These are phyloP conservation scores for Eucalyptus cladocalyx DNA, from an alignment of 345 rosid species.

Conservation along the genomic window DNA sequence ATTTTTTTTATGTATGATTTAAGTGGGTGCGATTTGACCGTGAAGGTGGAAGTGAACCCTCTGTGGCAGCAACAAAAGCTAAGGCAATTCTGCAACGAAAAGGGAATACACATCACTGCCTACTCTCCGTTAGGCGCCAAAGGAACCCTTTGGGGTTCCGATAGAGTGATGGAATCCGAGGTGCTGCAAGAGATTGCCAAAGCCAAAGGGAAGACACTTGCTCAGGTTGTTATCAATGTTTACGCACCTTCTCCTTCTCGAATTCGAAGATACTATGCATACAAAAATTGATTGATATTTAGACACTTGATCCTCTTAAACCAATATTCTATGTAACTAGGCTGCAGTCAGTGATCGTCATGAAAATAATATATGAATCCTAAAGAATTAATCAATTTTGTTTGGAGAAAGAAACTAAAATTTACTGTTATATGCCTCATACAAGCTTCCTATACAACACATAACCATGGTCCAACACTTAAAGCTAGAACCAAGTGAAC, in stretches of 20 bases:
- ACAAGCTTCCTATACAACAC: neutral
- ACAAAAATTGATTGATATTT: neutral
- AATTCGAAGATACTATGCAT: neutral
- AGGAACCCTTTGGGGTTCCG: conserved; percentile 20
- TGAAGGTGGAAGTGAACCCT: conserved; percentile 24
- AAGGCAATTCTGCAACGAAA: conserved; percentile 7
- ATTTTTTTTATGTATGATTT: neutral
- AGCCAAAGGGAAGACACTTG: conserved; percentile 6
- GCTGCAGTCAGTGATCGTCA: neutral
- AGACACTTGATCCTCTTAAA: neutral
- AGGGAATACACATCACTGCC: conserved; percentile 12
- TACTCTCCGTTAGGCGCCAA: conserved; percentile 20
- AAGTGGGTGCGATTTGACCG: neutral
- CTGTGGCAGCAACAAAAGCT: conserved; percentile 22
- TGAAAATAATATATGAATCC: neutral
- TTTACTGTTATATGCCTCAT: neutral
- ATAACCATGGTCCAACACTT: neutral
- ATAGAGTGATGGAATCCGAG: conserved; percentile 7
- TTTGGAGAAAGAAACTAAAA: neutral
- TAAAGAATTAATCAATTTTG: neutral
- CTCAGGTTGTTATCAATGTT: conserved; percentile 11
- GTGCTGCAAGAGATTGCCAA: conserved; percentile 12
- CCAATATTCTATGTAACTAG: neutral
- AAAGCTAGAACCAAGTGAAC: neutral
- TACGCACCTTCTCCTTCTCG: neutral